These are phyloP conservation scores for Boechera divaricarpa DNA, from an alignment of 345 rosid genomes.

Conservation along the genomic window DNA sequence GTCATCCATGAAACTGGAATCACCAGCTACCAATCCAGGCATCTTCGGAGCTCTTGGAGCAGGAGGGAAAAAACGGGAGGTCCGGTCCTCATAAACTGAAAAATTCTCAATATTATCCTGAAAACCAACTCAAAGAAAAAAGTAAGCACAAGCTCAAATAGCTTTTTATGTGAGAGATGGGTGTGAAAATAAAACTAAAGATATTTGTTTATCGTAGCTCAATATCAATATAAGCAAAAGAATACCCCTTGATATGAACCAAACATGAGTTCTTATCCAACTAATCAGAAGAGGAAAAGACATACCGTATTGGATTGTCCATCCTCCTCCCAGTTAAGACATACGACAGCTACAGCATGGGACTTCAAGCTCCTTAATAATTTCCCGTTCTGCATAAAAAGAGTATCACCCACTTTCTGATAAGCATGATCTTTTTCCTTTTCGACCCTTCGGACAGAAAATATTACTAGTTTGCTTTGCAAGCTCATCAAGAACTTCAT, in stretches of 20 bases:
- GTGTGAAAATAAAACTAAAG: background rate
- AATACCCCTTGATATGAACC: background rate
- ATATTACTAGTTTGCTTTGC: background rate
- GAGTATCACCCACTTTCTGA: background rate
- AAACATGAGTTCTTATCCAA: background rate
- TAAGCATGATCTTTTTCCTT: background rate
- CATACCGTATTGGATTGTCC: conserved; percentile 56
- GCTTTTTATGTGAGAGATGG: background rate
- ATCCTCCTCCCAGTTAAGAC: conserved; percentile 91
- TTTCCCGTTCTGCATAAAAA: conserved; percentile 69
- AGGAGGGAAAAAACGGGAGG: conserved; percentile 86
- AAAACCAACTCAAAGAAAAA: conserved; percentile 19
- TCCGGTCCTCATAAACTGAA: conserved; percentile 76
- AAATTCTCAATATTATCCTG: conserved; percentile 57
- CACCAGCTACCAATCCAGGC: conserved; percentile 85
- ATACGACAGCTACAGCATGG: conserved; percentile 73
- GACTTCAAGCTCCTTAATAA: conserved; percentile 75
- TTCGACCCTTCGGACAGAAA: background rate
- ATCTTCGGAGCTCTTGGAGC: conserved; percentile 85
- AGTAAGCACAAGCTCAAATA: conserved; percentile 10
- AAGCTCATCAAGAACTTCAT: conserved; percentile 15
- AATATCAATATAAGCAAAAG: background rate
- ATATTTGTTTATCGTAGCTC: background rate
- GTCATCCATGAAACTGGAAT: conserved; percentile 79
- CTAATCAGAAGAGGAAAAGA: conserved; percentile 19